Evolutionary conservation across 2,329 filamentous ascomycete species (phyloP).

Genomic region (Fusarium scirpi): DNA sequence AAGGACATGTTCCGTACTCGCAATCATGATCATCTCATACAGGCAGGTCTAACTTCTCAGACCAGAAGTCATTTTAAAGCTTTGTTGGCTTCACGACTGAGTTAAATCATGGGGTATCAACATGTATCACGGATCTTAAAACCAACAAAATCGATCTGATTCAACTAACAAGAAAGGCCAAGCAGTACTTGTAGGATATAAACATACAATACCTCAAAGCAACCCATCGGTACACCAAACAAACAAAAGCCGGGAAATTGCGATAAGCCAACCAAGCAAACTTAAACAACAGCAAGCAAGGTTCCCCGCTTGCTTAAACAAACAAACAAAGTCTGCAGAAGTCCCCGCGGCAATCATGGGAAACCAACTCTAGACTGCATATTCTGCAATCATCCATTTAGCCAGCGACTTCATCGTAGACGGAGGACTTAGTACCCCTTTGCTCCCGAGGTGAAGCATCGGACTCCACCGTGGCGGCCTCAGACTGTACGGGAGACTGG

Average conservation of each 20-base stretch:
- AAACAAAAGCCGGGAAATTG: slow-evolving; percentile 11
- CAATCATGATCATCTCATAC: neutral
- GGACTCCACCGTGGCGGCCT: slow-evolving; percentile 22
- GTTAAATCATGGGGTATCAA: neutral
- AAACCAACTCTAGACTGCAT: neutral
- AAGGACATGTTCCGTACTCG: neutral
- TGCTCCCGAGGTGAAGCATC: slow-evolving; percentile 17
- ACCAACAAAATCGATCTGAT: slow-evolving; percentile 15
- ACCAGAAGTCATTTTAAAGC: neutral
- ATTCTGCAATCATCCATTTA: slow-evolving; percentile 9
- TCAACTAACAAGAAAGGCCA: slow-evolving; percentile 22
- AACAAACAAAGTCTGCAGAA: slow-evolving; percentile 8
- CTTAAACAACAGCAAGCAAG: slow-evolving; percentile 9
- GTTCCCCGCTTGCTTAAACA: slow-evolving; percentile 5
- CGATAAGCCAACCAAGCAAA: neutral
- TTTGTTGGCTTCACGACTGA: slow-evolving; percentile 2
- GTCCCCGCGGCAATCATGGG: neutral
- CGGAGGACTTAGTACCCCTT: slow-evolving; percentile 28
- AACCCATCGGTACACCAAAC: slow-evolving; percentile 13
- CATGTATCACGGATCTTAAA: neutral
- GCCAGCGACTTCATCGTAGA: slow-evolving; percentile 34
- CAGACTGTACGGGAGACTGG: slow-evolving; percentile 30
- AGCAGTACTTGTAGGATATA: slow-evolving; percentile 30
- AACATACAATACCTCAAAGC: slow-evolving; percentile 14
- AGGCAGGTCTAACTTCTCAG: neutral